A percentile compares a stretch with the other conserved stretches of the same genome.
These are phyloP conservation scores for Solanum microdontum DNA, from an alignment of 257 asterid species.

Conservation along the genomic window DNA sequence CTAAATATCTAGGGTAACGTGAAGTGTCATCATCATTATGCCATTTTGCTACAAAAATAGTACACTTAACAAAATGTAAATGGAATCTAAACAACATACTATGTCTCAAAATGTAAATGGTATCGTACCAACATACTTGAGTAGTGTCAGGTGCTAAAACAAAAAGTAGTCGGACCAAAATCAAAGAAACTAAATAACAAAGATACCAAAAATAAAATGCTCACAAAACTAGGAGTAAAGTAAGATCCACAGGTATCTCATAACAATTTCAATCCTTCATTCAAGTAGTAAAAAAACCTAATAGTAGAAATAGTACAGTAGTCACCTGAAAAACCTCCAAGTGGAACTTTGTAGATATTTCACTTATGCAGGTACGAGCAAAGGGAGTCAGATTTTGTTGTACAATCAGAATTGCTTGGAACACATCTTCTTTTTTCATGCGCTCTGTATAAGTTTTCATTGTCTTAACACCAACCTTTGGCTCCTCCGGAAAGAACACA, in stretches of 20 bases:
- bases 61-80: background rate
- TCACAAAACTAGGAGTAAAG: background rate
- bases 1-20: background rate
- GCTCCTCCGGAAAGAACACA: constrained; percentile 78
- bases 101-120: background rate
- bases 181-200: background rate
- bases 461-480: constrained; percentile 76
- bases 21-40: background rate
- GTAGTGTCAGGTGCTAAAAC: background rate
- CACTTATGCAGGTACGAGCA: constrained; percentile 54
- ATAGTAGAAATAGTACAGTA: background rate
- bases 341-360: constrained; percentile 65
- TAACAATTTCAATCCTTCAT: background rate
- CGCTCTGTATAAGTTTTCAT: constrained; percentile 66
- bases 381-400: constrained; percentile 79
- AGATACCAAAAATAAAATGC: background rate
- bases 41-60: background rate
- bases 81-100: background rate
- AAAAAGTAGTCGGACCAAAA: background rate
- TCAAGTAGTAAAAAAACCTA: background rate
- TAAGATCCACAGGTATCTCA: background rate
- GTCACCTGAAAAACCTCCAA: constrained; percentile 79
- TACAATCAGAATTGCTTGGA: constrained; percentile 61
- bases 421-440: constrained; percentile 73
- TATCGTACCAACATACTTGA: background rate